Percentiles rank a stretch among this genome's conserved stretches.
These are phyloP conservation scores for Aspergillus vadensis DNA, from an alignment of 2,329 filamentous ascomycete species.

Conservation along the genomic window DNA sequence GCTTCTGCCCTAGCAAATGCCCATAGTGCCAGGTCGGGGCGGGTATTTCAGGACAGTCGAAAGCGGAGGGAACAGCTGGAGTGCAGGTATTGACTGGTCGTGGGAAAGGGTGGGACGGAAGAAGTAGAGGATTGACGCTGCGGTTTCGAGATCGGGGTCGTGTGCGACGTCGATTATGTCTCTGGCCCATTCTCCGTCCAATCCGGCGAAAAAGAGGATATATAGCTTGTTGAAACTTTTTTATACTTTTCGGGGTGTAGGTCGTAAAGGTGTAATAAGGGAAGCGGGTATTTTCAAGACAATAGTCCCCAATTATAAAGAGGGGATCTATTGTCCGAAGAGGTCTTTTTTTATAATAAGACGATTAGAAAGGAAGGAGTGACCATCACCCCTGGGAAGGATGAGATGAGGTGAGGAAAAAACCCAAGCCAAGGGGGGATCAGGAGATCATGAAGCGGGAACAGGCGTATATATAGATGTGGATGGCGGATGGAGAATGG, in stretches of 20 bases:
- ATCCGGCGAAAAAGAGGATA: conserved; percentile 5
- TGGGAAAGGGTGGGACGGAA: conserved; percentile 22
- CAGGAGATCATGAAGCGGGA: conserved; percentile 1
- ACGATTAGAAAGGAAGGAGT: conserved; percentile 30
- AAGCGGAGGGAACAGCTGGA: conserved; percentile 16
- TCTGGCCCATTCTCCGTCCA: conserved; percentile 45
- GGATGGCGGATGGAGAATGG: conserved; percentile 10
- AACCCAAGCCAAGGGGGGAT: conserved; percentile 14
- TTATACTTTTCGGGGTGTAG: conserved; percentile 10
- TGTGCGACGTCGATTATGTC: conserved; percentile 50
- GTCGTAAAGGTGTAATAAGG: neutral
- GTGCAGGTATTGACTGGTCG: conserved; percentile 18
- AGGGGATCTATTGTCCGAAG: neutral
- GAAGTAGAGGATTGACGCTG: conserved; percentile 25
- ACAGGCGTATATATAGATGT: conserved; percentile 14
- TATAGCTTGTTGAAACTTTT: conserved; percentile 4
- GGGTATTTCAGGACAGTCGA: conserved; percentile 29
- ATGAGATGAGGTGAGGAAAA: conserved; percentile 38
- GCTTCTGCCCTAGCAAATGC: conserved; percentile 43
- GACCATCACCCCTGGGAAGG: conserved; percentile 41
- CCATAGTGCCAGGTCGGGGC: conserved; percentile 48
- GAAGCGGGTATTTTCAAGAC: neutral
- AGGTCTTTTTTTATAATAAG: conserved; percentile 15
- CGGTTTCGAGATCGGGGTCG: conserved; percentile 44
- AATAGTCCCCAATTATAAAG: neutral